Percentiles rank a stretch among this genome's conserved stretches.
These are phyloP conservation scores for Otatea glauca DNA, from an alignment of 176 grass and related monocot genomes.

Conservation along the genomic window DNA sequence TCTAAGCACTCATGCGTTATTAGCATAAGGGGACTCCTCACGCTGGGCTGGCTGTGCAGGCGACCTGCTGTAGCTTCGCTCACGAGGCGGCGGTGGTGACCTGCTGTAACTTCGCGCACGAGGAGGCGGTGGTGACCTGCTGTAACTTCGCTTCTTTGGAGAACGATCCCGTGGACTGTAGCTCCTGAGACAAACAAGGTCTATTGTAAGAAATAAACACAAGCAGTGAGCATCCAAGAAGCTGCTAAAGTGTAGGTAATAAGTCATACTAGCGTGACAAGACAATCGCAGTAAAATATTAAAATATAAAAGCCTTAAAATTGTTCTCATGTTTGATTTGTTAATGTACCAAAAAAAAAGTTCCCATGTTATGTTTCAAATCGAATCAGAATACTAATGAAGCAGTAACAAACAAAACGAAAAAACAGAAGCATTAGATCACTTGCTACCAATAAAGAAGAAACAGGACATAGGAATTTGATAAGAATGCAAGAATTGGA, in stretches of 20 bases:
- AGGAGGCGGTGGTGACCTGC: slow-evolving; percentile 41
- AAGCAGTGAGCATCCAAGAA: neutral
- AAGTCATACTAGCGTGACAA: neutral
- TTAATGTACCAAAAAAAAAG: neutral
- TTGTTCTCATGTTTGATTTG: neutral
- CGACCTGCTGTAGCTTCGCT: slow-evolving; percentile 52
- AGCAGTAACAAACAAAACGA: neutral
- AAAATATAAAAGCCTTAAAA: neutral
- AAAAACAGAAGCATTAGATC: neutral
- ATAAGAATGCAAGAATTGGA: neutral
- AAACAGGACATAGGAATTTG: neutral
- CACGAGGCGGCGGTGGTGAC: slow-evolving; percentile 55
- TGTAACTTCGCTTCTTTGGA: slow-evolving; percentile 71
- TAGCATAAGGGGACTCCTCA: slow-evolving; percentile 77
- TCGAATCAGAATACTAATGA: neutral
- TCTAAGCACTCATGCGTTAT: slow-evolving; percentile 44
- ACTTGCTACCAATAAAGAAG: neutral
- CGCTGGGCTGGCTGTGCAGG: slow-evolving; percentile 55
- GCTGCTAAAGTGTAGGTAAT: slow-evolving; percentile 18
- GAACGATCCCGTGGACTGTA: slow-evolving; percentile 85
- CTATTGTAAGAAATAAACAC: slow-evolving; percentile 24
- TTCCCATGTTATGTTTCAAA: neutral
- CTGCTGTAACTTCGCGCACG: slow-evolving; percentile 59
- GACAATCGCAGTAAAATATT: neutral
- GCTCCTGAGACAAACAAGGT: slow-evolving; percentile 57